Evolutionary conservation across 805 yeast species (phyloP), one percentile per base, ranked within the genome.

Genomic region (Metschnikowia gruessii): DNA sequence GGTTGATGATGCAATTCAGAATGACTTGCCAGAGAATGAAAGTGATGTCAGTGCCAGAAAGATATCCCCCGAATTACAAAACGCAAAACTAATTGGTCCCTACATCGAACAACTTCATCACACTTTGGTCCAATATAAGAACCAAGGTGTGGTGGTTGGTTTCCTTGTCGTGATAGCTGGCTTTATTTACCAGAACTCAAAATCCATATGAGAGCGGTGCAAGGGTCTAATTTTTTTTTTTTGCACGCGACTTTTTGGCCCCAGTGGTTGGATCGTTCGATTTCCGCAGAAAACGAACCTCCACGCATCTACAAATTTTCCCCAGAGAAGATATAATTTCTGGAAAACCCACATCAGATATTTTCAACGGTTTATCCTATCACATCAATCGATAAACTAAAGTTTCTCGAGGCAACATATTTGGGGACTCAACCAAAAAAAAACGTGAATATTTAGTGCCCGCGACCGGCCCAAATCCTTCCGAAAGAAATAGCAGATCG

Each of bases 81-180:
- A 13, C 15, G 16, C 42, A 10, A 26, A 13, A 4, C 12, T 12
- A 13, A 11, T 33, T 30, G 42, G 31, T 15, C 46, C 47, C 12
- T 47, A 41, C 28, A 17, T 46, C 26, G 35, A 40, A 4, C 46
- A 42, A 15, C 19, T 51, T n/a, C 40, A 43, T 12, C 42, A 42
- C 37, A 38, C 33, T 17, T 26, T 51, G n/a, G 15, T 22, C 10
- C 48, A 41, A 12, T 51, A 51, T 42, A 44, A 39, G 19, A 51
- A 46, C 40, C 53, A 51, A 16, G 56, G 55, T 3, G 44, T 44
- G 26, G 30, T 45, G 30, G 37, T 49, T 13, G 56, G 56, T 9
- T 28, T 51, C 11, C 16, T 43, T 10, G 52, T 53, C 13, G 55
- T 50, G 11, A 48, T 53, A 24, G 55, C 55, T 4, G 56, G 56